These are phyloP conservation scores for Poa annua DNA, from an alignment of 176 grass and related monocot genomes.

Conservation along the genomic window DNA sequence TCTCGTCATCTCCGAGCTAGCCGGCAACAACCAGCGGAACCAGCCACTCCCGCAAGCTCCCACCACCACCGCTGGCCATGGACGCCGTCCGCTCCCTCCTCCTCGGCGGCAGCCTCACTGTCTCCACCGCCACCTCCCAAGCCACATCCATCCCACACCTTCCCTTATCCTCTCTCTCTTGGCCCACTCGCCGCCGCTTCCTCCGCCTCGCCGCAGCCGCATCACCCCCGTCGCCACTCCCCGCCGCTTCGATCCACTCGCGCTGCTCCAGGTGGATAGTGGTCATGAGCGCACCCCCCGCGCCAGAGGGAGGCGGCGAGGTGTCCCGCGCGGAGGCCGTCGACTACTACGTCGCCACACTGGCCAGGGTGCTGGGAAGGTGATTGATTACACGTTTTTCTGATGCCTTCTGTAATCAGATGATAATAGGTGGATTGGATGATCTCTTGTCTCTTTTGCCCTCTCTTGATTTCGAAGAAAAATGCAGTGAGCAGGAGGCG, in stretches of 20 bases:
- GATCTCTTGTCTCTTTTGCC: background rate
- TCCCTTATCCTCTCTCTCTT: constrained; percentile 18
- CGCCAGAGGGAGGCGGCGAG: background rate
- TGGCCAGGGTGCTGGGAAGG: constrained; percentile 73
- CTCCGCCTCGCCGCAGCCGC: constrained; percentile 35
- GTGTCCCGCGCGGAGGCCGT: constrained; percentile 63
- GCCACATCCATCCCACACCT: background rate
- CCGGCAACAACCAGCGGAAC: background rate
- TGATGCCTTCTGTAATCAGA: background rate
- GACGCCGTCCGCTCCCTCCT: constrained; percentile 30
- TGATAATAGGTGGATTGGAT: background rate
- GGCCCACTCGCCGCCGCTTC: background rate
- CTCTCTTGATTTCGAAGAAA: background rate
- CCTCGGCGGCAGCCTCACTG: background rate
- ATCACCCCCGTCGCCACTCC: constrained; percentile 13
- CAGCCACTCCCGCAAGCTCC: constrained; percentile 15
- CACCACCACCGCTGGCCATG: constrained; percentile 31
- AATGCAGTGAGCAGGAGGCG: constrained; percentile 64
- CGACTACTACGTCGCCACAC: constrained; percentile 69
- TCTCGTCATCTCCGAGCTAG: background rate
- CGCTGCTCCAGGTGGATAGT: constrained; percentile 57
- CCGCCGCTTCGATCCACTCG: background rate
- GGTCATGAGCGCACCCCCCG: constrained; percentile 53
- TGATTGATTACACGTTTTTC: background rate
- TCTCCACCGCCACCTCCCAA: constrained; percentile 1